Base-by-base conservation (phyloP, 768 basidiomycete species). In the Suillus subalutaceus region DNA sequence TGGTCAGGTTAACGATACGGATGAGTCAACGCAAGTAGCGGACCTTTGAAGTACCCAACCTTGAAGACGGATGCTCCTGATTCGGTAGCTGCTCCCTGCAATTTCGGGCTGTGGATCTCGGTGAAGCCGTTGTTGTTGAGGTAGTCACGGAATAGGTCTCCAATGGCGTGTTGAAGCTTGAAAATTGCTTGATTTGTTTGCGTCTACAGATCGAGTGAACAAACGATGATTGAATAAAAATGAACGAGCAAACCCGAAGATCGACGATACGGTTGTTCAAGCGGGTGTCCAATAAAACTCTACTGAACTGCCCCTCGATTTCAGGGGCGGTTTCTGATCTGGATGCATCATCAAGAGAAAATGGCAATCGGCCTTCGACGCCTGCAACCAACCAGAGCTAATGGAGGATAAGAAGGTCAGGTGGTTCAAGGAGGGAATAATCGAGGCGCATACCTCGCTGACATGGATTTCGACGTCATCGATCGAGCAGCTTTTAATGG, bases 1-100 rank as follows among this genome's bases (percentile, higher is more conserved):
- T 41, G 37, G 12, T 26, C 69, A 20, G 70, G 65, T 9, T 46
- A 20, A 64, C 6, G 20, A 41, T 35, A 46, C 16, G 60, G 48
- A 66, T 66, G 23, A 63, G 18, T 37, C 50, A 62, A 37, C 20
- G 26, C 35, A 23, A 35, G 41, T 35, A 37, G n/a, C 63, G 60
- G 23, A 65, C 96, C 94, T 85, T 97, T 97, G 84, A 99, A 99
- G 79, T 99, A 99, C 73, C 86, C 86, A 55, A 99, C 97, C 83
- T 96, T 96, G 86, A 99, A 99, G 46, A 99, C 97, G 43, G 92
- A 93, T 52, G 97, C 94, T 10, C 97, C 97, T 15, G 91, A 93
- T 80, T 99, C 97, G 2, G 97, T 99, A 10, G 97, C 96, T 41
- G 97, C 92, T 50, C 94, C 96, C 76, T 98, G 96, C 3, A 99